These are phyloP conservation scores for Yarrowia sp. DNA, from an alignment of 805 yeast genomes.

Conservation along the genomic window DNA sequence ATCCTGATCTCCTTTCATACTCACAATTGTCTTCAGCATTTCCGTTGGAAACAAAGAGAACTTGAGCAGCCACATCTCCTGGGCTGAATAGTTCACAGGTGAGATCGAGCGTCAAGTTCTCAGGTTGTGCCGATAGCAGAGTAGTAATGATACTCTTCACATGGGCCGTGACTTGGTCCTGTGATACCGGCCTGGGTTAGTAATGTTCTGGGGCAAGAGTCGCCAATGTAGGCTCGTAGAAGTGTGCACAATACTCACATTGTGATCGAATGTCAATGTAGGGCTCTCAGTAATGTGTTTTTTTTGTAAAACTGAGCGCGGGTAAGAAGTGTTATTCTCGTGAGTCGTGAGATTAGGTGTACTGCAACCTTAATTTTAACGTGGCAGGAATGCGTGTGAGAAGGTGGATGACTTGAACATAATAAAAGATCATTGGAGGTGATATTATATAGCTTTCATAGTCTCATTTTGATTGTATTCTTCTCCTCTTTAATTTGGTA, in stretches of 20 bases:
- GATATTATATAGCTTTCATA: too few species aligned
- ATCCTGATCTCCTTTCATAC: not conserved
- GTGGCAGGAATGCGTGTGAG: not conserved
- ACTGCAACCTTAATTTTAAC: not conserved
- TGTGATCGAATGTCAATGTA: not conserved
- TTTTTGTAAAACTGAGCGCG: not conserved
- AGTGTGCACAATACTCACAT: not conserved
- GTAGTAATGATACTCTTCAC: conserved; percentile 12
- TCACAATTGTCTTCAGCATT: conserved; percentile 10
- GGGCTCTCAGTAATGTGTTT: conserved; percentile 8
- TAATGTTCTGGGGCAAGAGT: not conserved
- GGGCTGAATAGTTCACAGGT: conserved; percentile 1
- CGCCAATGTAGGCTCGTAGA: not conserved
- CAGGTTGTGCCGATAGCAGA: conserved; percentile 1
- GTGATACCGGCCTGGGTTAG: conserved; percentile 22
- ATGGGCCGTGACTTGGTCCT: conserved; percentile 11
- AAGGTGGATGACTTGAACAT: too few species aligned
- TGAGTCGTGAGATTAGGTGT: conserved; percentile 1
- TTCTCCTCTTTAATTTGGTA: not conserved
- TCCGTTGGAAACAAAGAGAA: not conserved
- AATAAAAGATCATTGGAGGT: too few species aligned
- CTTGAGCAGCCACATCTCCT: conserved; percentile 2
- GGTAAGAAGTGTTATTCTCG: conserved; percentile 7
- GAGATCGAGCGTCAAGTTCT: not conserved
- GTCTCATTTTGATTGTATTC: not conserved